Evolutionary conservation across 2,329 filamentous ascomycete species (phyloP).

Genomic region (Aspergillus fischeri): DNA sequence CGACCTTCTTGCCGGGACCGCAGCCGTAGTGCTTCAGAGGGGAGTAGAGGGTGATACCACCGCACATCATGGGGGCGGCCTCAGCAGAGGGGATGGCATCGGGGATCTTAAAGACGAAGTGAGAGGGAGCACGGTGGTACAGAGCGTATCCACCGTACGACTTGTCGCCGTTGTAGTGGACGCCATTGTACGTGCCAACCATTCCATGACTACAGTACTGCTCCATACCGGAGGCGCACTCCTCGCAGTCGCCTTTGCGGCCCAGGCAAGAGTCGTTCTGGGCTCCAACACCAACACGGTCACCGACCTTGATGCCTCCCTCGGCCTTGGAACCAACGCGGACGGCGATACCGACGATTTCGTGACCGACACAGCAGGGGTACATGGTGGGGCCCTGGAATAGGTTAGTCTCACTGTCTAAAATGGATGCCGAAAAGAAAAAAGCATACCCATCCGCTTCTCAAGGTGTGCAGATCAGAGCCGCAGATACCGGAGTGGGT

Average conservation of each 20-base stretch:
- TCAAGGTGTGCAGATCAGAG: conserved; percentile 56
- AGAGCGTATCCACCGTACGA: conserved; percentile 64
- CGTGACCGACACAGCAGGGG: conserved; percentile 57
- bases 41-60: conserved; percentile 15
- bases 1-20: conserved; percentile 14
- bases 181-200: conserved; percentile 28
- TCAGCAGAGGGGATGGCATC: conserved; percentile 11
- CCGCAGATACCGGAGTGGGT: conserved; percentile 64
- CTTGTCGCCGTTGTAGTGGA: conserved; percentile 50
- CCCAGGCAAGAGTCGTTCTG: conserved; percentile 53
- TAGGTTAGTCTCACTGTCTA: background rate
- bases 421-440: background rate
- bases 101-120: conserved; percentile 54
- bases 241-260: conserved; percentile 46
- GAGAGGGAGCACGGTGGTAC: conserved; percentile 51
- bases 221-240: conserved; percentile 44
- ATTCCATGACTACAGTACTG: conserved; percentile 24
- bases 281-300: conserved; percentile 53
- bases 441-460: conserved; percentile 42
- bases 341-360: conserved; percentile 59
- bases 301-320: conserved; percentile 30
- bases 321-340: conserved; percentile 49
- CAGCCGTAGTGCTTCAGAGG: conserved; percentile 14
- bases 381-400: conserved; percentile 30
- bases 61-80: conserved; percentile 17